Base-by-base conservation (phyloP, 345 rosid species). In the Gossypium longicalyx region DNA sequence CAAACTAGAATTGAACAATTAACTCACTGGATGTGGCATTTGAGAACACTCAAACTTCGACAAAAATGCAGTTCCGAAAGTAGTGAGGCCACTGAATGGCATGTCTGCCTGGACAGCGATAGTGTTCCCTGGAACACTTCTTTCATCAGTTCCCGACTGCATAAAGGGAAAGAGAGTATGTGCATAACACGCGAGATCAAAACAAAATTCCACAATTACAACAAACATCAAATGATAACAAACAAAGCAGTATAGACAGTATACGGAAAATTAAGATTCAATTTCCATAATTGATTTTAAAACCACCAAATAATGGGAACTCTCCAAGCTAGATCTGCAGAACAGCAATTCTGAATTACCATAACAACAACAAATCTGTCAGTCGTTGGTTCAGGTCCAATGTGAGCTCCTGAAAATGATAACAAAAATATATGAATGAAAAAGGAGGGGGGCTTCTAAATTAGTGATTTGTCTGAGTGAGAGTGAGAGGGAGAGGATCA, bases 331-430 rank as follows among this genome's bases (percentile, higher is more conserved):
- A 17, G 20, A 29, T 34, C 23, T 43, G 47, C 29, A 62, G 41
- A 82, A 66, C 53, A 74, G 20, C 45, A 48, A 57, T 70, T 11
- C 49, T 12, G 41, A 41, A 76, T 73, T 95, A 95, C 98, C 98
- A 90, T 93, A 73, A 95, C 97, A 70, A 91, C 98, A 67, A 93
- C 96, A 88, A 95, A 95, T 90, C 98, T 89, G 83, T 95, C 99
- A 9, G 98, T 95, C 4, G 98, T 95, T 17, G 99, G 99, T 73
- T 95, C 99, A 53, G 99, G 98, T 80, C 98, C 98, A 83, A 91
- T 91, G 79, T 95, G 98, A 73, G 98, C 94, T 79, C 99, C 99
- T 95, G 92, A 27, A 79, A 77, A 29, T 75, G 20, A 77, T n/a
- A 20, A 83, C 34, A 49, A 56, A 51, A 68, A 22, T 52, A 41